A percentile compares a stretch with the other conserved stretches of the same genome.
Evolutionary conservation across 2,329 filamentous ascomycete species (phyloP).

Genomic region (Alternaria ethzedia): DNA sequence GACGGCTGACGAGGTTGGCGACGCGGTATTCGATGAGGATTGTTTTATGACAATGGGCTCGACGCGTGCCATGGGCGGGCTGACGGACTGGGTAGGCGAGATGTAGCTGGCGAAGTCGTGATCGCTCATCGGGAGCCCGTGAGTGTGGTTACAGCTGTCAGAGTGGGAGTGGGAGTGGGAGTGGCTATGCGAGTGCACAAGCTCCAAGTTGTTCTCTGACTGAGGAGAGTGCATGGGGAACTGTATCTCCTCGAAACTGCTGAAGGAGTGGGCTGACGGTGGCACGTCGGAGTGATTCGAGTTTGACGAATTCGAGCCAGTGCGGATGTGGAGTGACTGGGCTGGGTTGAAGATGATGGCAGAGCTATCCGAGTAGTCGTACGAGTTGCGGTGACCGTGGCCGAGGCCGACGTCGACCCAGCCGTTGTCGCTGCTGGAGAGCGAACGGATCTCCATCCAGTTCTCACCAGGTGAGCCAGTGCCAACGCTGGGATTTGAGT

Average conservation of each 20-base stretch:
- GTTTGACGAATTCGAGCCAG: slow-evolving; percentile 84
- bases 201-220: slow-evolving; percentile 64
- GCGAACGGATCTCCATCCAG: slow-evolving; percentile 84
- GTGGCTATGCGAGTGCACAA: slow-evolving; percentile 27
- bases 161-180: slow-evolving; percentile 30
- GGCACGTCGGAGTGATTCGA: slow-evolving; percentile 72
- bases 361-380: slow-evolving; percentile 66
- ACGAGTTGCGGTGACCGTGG: slow-evolving; percentile 63
- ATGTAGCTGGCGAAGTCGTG: slow-evolving; percentile 48
- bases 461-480: slow-evolving; percentile 76
- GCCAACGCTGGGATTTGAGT: slow-evolving; percentile 47
- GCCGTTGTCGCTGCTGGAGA: slow-evolving; percentile 84
- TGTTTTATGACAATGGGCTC: slow-evolving; percentile 74
- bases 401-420: slow-evolving; percentile 77
- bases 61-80: slow-evolving; percentile 70
- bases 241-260: slow-evolving; percentile 77
- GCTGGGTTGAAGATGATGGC: slow-evolving; percentile 87
- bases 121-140: slow-evolving; percentile 29
- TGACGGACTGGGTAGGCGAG: slow-evolving; percentile 60
- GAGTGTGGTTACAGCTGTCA: slow-evolving; percentile 36
- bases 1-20: slow-evolving; percentile 62
- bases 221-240: slow-evolving; percentile 83
- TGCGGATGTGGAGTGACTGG: slow-evolving; percentile 86
- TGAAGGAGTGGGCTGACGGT: slow-evolving; percentile 69
- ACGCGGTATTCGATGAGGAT: slow-evolving; percentile 62